Base-by-base conservation (phyloP, 257 asterid species). In the Gentiana straminea region DNA sequence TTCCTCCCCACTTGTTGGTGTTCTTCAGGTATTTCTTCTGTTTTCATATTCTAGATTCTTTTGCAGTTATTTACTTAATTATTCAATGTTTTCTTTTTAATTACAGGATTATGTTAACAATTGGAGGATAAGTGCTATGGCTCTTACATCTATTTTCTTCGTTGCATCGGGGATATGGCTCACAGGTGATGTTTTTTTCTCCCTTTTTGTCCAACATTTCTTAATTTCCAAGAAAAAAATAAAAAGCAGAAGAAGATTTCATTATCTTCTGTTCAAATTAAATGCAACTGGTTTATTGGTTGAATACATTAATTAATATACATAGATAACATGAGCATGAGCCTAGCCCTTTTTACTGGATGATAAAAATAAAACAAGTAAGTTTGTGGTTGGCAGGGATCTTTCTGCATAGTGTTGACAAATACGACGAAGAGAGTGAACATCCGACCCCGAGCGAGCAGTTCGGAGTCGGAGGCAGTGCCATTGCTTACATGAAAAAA, bases 1-100 rank as follows among this genome's bases (percentile, higher is more conserved):
- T 1, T 89, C 97, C 39, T 75, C 95, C 51, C 97, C 97, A 52
- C 89, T 89, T 37, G 95, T 86, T 47, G 97, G 97, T 57, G 83
- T 83, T 72, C 75, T 89, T 68, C 95, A 89, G 91, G 97, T 89
- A 63, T 60, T 75, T 48, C 32, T 51, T 53, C 54, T 48, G 33
- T 36, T 2, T 66, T 36, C 13, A 33, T 41, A 41, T 41, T 5
- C 46, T 41, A 41, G 46, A 41, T 41, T 24, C 24, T 24, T 24
- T 24, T 24, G 24, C 24, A 24, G 24, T 24, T 0, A 24, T 24
- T 24, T 24, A 24, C 24, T 24, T 24, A 24, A 24, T 24, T 24
- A 24, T 24, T 24, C 24, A 24, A 15, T 15, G 24, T 41, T 7
- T 10, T 3, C 46, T 0, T 41, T 64, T 33, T 33, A 58, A 72